These are phyloP conservation scores for Grammothele lineata DNA, from an alignment of 768 basidiomycete genomes.

Conservation along the genomic window DNA sequence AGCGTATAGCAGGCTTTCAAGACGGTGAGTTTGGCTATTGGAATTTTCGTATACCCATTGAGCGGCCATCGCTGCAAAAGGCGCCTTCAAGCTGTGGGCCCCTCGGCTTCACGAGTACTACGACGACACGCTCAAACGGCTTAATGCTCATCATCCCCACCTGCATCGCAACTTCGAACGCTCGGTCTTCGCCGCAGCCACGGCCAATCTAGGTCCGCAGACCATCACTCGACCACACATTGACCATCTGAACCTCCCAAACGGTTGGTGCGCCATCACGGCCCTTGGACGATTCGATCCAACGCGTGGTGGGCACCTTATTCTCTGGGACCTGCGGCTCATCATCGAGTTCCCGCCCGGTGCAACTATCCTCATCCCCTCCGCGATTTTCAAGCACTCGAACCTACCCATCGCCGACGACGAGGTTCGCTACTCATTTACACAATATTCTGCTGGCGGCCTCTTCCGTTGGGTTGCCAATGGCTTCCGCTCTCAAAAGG, in stretches of 20 bases:
- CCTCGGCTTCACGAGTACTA: no score
- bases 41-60: no score
- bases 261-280: conserved; percentile 13
- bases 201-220: conserved; percentile 3
- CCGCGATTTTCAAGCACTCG: conserved; percentile 14
- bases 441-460: conserved; percentile 5
- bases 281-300: conserved; percentile 15
- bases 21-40: no score
- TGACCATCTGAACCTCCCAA: conserved; percentile 5
- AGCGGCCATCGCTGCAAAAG: no score
- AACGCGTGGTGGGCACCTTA: conserved; percentile 14
- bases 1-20: no score
- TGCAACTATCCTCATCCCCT: conserved; percentile 16
- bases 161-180: no score
- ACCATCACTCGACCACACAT: background rate
- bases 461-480: conserved; percentile 12
- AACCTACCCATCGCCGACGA: conserved; percentile 7
- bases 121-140: no score
- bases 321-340: conserved; percentile 12
- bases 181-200: no score
- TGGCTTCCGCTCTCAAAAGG: no score
- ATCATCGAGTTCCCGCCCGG: conserved; percentile 22
- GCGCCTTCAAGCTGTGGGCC: no score
- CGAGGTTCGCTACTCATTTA: conserved; percentile 5
- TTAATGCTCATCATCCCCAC: no score